Percentiles rank a stretch among this genome's conserved stretches.
Conservation (phyloP, 345 rosid genomes). For the Cardamine chenopodiifolia region DNA sequence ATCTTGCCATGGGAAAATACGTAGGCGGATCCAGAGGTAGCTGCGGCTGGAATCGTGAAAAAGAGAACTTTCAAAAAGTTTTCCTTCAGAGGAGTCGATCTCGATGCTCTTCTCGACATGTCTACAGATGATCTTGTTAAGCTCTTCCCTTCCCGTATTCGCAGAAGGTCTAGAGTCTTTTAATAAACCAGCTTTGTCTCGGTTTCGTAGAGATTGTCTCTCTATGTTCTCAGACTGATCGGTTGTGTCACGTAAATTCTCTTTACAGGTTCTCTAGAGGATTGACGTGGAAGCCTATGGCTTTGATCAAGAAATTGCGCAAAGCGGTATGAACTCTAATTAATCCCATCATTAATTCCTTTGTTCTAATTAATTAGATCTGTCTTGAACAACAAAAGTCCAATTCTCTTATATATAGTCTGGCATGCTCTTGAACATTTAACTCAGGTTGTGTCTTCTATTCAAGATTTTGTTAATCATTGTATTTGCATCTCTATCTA, state of each 20-base stretch:
- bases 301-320: slow-evolving; percentile 64
- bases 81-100: slow-evolving; percentile 69
- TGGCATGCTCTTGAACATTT: no score
- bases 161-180: slow-evolving; percentile 52
- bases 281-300: slow-evolving; percentile 67
- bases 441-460: no score
- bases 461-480: no score
- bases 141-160: slow-evolving; percentile 63
- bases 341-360: background rate
- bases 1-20: background rate
- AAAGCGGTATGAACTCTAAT: slow-evolving; percentile 48
- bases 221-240: background rate
- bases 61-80: slow-evolving; percentile 84
- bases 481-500: background rate
- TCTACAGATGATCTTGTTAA: slow-evolving; percentile 64
- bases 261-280: slow-evolving; percentile 65
- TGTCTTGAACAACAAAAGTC: background rate
- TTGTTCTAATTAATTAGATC: background rate
- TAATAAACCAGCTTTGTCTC: background rate
- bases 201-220: background rate
- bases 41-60: slow-evolving; percentile 49
- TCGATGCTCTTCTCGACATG: slow-evolving; percentile 50
- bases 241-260: background rate
- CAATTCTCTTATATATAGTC: no score
- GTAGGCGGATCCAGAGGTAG: slow-evolving; percentile 57